Percentiles rank a stretch among this genome's conserved stretches.
These are phyloP conservation scores for Tagetes patula DNA, from an alignment of 129 eudicot species.

Conservation along the genomic window DNA sequence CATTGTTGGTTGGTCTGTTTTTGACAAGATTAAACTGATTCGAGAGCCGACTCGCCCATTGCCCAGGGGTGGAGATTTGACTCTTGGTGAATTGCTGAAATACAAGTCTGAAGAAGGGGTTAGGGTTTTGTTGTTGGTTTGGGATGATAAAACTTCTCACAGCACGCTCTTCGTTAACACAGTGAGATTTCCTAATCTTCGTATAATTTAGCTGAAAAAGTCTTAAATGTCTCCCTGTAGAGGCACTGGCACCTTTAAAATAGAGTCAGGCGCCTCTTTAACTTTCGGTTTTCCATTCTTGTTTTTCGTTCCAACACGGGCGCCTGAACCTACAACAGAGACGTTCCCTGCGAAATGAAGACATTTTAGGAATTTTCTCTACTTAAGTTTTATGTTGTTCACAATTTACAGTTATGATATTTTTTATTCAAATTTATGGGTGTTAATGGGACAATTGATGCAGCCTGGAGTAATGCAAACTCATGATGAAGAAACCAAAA, in stretches of 20 bases:
- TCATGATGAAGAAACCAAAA: conserved; percentile 92
- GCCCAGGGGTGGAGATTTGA: conserved; percentile 72
- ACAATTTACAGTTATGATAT: too few species aligned
- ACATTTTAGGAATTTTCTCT: too few species aligned
- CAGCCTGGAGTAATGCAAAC: conserved; percentile 93
- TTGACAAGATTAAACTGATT: conserved; percentile 62
- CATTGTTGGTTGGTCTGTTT: conserved; percentile 83
- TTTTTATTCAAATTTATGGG: too few species aligned
- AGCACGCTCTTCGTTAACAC: conserved; percentile 54
- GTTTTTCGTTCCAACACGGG: too few species aligned
- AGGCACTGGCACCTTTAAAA: too few species aligned
- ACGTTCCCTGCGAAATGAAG: too few species aligned
- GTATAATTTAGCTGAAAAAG: too few species aligned
- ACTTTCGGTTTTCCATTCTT: too few species aligned
- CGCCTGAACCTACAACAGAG: too few species aligned
- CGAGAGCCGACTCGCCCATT: conserved; percentile 64
- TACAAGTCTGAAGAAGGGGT: conserved; percentile 94
- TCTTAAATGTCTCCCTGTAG: too few species aligned
- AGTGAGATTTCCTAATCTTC: conserved; percentile 33
- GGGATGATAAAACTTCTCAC: conserved; percentile 96
- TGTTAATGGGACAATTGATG: conserved; percentile 3
- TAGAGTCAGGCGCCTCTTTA: too few species aligned
- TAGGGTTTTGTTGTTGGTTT: conserved; percentile 74
- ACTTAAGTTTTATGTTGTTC: too few species aligned
- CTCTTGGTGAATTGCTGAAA: conserved; percentile 82